Evolutionary conservation across 108 stramenopile genomes (phyloP).

Genomic region (Poteriospumella lacustris): DNA sequence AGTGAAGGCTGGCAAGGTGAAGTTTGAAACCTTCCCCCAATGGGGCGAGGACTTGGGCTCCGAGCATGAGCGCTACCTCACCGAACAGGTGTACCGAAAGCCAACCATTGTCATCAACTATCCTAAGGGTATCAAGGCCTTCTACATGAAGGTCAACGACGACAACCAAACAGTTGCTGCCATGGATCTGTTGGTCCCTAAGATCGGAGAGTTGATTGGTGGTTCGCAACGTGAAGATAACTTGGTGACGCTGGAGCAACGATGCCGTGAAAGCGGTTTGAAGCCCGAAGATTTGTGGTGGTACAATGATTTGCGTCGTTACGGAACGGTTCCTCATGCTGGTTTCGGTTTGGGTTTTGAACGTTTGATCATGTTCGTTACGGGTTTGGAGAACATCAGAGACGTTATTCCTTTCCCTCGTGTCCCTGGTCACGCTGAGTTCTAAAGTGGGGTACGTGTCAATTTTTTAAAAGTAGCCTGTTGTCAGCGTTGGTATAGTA

Average conservation of each 20-base stretch:
- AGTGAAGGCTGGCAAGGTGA: constrained; percentile 51
- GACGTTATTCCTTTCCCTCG: constrained; percentile 92
- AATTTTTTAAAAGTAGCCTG: too few relatives aligned
- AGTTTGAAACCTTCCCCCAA: constrained; percentile 55
- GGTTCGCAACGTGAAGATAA: constrained; percentile 84
- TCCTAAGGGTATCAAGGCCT: constrained; percentile 87
- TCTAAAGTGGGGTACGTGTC: too few relatives aligned
- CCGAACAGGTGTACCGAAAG: constrained; percentile 62
- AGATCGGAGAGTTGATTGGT: constrained; percentile 79
- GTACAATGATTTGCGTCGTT: constrained; percentile 82
- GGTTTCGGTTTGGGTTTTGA: constrained; percentile 94
- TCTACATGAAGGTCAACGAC: constrained; percentile 85
- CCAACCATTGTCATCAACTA: constrained; percentile 83
- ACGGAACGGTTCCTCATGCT: constrained; percentile 81
- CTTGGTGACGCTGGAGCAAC: constrained; percentile 65
- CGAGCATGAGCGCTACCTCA: constrained; percentile 85
- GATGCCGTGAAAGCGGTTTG: constrained; percentile 63
- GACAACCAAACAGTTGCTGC: constrained; percentile 77
- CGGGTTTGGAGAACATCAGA: constrained; percentile 71
- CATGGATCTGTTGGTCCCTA: constrained; percentile 80
- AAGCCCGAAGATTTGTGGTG: constrained; percentile 69
- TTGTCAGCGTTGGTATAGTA: too few relatives aligned
- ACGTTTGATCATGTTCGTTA: constrained; percentile 70
- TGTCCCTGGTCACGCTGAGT: constrained; percentile 75
- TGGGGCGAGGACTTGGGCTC: constrained; percentile 79